Conservation (phyloP, 192 early-diverging fungal genomes). For the Powellomyces hirtus region DNA sequence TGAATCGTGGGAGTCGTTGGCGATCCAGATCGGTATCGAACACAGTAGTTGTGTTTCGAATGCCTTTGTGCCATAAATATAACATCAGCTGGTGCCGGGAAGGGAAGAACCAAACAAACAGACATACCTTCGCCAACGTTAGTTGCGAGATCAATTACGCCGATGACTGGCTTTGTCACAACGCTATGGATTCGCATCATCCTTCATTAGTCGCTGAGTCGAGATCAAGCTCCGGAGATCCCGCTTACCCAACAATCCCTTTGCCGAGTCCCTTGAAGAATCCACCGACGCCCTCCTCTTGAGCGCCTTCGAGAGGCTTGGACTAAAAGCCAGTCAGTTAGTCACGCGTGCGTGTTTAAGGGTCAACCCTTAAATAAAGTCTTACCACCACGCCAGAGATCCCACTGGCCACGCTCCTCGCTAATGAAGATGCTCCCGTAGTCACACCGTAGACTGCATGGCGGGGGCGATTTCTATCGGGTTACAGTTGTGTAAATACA, state of each 20-base stretch:
- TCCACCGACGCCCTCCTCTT: conserved; percentile 85
- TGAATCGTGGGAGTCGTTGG: conserved; percentile 80
- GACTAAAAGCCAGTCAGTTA: conserved; percentile 21
- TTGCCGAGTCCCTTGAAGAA: conserved; percentile 95
- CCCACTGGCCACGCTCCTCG: conserved; percentile 79
- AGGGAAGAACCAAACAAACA: background rate
- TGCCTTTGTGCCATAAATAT: too few relatives aligned
- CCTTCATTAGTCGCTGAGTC: too few relatives aligned
- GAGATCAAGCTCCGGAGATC: conserved; percentile 41
- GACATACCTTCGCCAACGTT: conserved; percentile 87
- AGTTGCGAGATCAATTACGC: conserved; percentile 91
- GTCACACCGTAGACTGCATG: conserved; percentile 88
- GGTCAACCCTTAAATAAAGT: conserved; percentile 34
- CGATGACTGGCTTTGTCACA: conserved; percentile 93
- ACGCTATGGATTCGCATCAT: too few relatives aligned
- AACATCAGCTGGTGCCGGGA: background rate
- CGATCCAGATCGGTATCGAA: conserved; percentile 81
- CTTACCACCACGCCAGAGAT: conserved; percentile 86
- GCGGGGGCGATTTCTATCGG: conserved; percentile 83
- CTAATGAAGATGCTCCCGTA: conserved; percentile 81
- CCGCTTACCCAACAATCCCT: conserved; percentile 92
- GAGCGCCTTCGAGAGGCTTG: conserved; percentile 83
- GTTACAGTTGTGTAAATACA: too few relatives aligned
- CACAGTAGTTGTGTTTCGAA: conserved; percentile 91
- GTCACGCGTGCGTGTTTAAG: background rate